Base-by-base conservation (phyloP, 2,329 filamentous ascomycete species). In the Penicillium sp. region DNA sequence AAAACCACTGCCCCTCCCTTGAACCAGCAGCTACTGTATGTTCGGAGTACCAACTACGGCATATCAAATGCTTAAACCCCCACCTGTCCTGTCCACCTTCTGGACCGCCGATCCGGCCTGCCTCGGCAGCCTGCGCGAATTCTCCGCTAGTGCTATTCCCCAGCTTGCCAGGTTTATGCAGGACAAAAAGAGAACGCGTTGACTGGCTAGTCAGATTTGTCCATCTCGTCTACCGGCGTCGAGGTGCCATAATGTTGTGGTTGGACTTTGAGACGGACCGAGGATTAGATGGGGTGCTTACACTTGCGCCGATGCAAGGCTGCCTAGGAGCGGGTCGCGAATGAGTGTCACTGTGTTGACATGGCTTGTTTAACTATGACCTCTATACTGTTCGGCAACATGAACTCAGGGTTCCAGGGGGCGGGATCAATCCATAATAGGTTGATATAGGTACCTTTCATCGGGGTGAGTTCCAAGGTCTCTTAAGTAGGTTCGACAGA, bases 61-160 rank as follows among this genome's bases (percentile, higher is more conserved):
- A 62, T 65, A 67, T 65, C 61, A 60, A 64, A 64, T 62, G 61
- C 54, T 66, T 62, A 54, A 55, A 50, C 41, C 52, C 39, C 25
- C 31, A 31, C 31, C 31, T 31, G 31, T 8, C 31, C 31, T 31
- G 31, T 8, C 43, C 25, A 31, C 55, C 38, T 47, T 54, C 55
- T 58, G 56, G 47, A 39, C 52, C 22, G 38, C 48, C 41, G 49
- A 62, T 58, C 55, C 50, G 35, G 34, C 56, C 54, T 42, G 54
- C 55, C 51, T 59, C 43, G 28, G 52, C 28, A 41, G 49, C 17
- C 45, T 7, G 37, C n/a, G 20, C 38, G 34, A 47, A 42, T 45
- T 42, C 35, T 57, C 54, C 37, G 50, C 31, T 34, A 10, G 28
- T 38, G 15, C 11, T 15, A 31, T 31, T 8, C 6, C 6, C 25